These are phyloP conservation scores for Blumeria hordei DNA, from an alignment of 2,329 filamentous ascomycete genomes.

Conservation along the genomic window DNA sequence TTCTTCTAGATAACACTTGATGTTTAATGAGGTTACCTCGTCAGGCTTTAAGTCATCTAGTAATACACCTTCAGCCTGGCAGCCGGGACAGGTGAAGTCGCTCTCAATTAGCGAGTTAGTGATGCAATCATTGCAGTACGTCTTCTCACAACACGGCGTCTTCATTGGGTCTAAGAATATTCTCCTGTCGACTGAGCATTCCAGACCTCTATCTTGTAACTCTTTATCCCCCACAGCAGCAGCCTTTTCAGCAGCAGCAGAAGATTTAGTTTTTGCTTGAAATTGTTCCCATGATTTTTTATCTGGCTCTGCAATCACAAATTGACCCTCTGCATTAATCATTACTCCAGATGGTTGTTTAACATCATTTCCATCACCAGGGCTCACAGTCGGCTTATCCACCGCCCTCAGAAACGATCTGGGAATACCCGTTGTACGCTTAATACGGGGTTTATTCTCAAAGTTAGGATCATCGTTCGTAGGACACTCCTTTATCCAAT, in stretches of 20 bases:
- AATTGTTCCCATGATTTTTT: slow-evolving; percentile 93
- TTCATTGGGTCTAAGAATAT: slow-evolving; percentile 98
- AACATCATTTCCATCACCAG: slow-evolving; percentile 51
- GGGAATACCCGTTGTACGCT: slow-evolving; percentile 90
- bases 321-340: slow-evolving; percentile 94
- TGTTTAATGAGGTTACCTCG: slow-evolving; percentile 52
- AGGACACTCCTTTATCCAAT: slow-evolving; percentile 95
- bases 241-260: slow-evolving; percentile 59
- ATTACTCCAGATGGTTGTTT: slow-evolving; percentile 78
- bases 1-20: slow-evolving; percentile 47
- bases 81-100: slow-evolving; percentile 88
- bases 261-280: slow-evolving; percentile 77
- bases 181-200: slow-evolving; percentile 91
- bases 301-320: slow-evolving; percentile 88
- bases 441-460: slow-evolving; percentile 78
- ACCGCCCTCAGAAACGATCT: slow-evolving; percentile 88
- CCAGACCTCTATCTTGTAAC: slow-evolving; percentile 64
- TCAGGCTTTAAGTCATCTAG: slow-evolving; percentile 78
- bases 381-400: slow-evolving; percentile 61
- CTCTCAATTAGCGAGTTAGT: slow-evolving; percentile 95
- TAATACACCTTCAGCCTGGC: slow-evolving; percentile 71
- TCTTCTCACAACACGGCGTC: slow-evolving; percentile 94
- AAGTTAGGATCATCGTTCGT: slow-evolving; percentile 97
- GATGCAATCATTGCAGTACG: slow-evolving; percentile 98
- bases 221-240: slow-evolving; percentile 61